Evolutionary conservation across 2,329 filamentous ascomycete species (phyloP), one percentile per base, ranked within the genome.

Genomic region (Diaporthe sp.): DNA sequence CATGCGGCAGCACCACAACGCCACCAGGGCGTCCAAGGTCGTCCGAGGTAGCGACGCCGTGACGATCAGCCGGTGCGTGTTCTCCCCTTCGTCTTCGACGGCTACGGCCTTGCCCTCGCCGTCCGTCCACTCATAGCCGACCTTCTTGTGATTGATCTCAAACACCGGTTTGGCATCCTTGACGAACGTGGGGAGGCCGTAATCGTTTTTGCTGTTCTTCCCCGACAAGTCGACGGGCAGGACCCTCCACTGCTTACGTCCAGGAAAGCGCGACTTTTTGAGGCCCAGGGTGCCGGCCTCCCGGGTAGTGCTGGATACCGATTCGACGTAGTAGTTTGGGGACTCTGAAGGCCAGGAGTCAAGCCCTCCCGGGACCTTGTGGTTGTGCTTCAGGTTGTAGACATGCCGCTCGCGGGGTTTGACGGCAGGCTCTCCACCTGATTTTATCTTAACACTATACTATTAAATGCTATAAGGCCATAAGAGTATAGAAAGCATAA

Each of bases 321-420:
- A 69, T 17, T 78, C 74, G 72, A 80, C 55, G 70, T 73, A 77
- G 55, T 77, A 80, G 2, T 78, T 75, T 10, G 78, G 78, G 5
- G 78, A 60, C 8, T 79, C 66, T 1, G 77, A 75, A 2, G 77
- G 78, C 74, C 79, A 71, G 0, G 54, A 47, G 7, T 71, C 54
- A 5, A 38, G 19, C 6, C 68, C 68, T 4, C 68, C 68, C 0
- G 68, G 68, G 8, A 58, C 52, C 40, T 25, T 58, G 40, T 45
- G 22, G 2, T 47, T 64, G 55, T 79, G 78, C 74, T 75, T 77
- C 40, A 80, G 74, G 38, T 79, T 77, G 73, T 78, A 80, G 52
- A 80, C 73, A 50, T 75, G 76, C 7, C 71, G 70, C 42, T 55
- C 75, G 47, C 78, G 79, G 10, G 74, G 72, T 30, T 72, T 74